Base-by-base conservation (phyloP, 768 basidiomycete species). In the Agaricus subrufescens region DNA sequence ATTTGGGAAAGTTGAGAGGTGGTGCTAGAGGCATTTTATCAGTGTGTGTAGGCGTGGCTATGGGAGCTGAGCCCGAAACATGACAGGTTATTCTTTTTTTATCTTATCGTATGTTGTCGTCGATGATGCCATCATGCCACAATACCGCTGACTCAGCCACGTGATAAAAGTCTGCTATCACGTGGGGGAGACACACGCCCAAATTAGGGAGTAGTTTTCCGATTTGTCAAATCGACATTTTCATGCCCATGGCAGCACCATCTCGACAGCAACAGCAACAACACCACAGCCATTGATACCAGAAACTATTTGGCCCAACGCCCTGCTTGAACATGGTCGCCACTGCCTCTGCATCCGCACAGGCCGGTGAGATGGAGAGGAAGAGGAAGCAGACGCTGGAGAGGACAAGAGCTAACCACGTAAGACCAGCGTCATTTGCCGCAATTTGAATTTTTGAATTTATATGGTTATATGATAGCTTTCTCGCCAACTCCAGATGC, bases 1-100 rank as follows among this genome's bases (percentile, higher is more conserved):
- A 98, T 67, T 84, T 84, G 2, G 84, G 84, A 61, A 98, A 87
- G 74, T 97, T 95, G 63, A 99, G 76, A 3, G 96, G 92, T 9
- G 89, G 80, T 8, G 79, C 65, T 42, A 97, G 77, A 62, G 88
- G 85, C 89, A 90, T 93, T 46, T 38, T 19, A 30, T 11, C 25
- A 15, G 39, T 14, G 27, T 4, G 27, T 49, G 45, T 19, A 19
- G 19, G 19, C 19, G 19, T 19, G 19, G 19, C 19, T 19, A 19
- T 19, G 19, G 19, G 19, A 19, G 19, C 19, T 19, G 19, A 19
- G 19, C 19, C 19, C 19, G 19, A 19, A 19, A 19, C 19, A 19
- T 19, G 19, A 19, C 19, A 19, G 19, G 19, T 19, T 19, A 19
- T 19, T 19, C 19, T 19, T 19, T 19, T 19, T 19, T 19, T 19